Evolutionary conservation across 2,329 filamentous ascomycete species (phyloP).

Genomic region (Colletotrichum spaethianum): DNA sequence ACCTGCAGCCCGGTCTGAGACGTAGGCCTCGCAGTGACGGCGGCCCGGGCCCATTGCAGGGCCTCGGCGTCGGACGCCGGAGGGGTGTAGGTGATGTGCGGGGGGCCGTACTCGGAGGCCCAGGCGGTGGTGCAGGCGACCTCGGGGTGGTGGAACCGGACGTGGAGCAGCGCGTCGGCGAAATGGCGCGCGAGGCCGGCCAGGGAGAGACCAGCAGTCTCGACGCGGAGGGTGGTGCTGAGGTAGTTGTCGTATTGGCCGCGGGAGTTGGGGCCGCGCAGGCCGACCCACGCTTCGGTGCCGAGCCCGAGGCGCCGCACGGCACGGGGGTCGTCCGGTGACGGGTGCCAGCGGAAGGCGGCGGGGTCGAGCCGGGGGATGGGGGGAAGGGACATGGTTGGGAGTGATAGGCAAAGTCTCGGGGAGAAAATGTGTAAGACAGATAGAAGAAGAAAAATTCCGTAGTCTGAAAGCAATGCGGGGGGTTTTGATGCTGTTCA

Average conservation of each 20-base stretch:
- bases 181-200: not conserved
- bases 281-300: constrained; percentile 1
- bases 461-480: not conserved
- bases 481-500: not conserved
- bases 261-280: not conserved
- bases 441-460: not conserved
- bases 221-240: not conserved
- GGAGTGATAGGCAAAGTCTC: not conserved
- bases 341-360: constrained; percentile 3
- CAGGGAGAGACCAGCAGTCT: not conserved
- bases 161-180: not conserved
- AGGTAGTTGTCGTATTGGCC: not conserved
- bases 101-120: constrained; percentile 7
- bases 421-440: not conserved
- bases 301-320: constrained; percentile 3
- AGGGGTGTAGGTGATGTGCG: not conserved
- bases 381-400: not conserved
- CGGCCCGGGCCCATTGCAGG: not conserved
- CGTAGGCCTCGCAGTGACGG: not conserved
- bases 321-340: not conserved
- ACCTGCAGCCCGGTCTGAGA: not conserved
- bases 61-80: not conserved
- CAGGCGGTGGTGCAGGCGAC: constrained; percentile 2
- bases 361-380: not conserved
- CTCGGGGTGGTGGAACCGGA: constrained; percentile 2